Conservation (phyloP, 305 asterid species). For the Fraxinus nigra region DNA sequence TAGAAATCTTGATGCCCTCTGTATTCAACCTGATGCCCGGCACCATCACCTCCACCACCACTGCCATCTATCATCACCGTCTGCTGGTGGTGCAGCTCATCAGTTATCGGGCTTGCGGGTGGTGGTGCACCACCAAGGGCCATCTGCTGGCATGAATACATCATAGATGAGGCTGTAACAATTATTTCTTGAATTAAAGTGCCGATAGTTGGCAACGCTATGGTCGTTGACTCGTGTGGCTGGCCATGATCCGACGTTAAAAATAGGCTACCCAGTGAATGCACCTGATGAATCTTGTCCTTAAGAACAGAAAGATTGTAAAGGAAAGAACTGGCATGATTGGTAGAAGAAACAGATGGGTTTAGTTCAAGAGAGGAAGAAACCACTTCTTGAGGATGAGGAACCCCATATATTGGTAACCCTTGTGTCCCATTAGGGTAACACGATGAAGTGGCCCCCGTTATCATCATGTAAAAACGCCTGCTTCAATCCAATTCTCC, state of each 20-base stretch:
- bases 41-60: not conserved
- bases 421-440: slow-evolving; percentile 38
- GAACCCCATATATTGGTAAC: slow-evolving; percentile 28
- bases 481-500: not conserved
- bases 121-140: not conserved
- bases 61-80: not conserved
- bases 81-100: not conserved
- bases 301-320: slow-evolving; percentile 60
- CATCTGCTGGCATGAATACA: slow-evolving; percentile 38
- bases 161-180: slow-evolving; percentile 34
- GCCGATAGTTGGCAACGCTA: slow-evolving; percentile 30
- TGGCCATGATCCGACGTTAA: slow-evolving; percentile 31
- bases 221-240: slow-evolving; percentile 22
- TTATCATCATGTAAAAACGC: slow-evolving; percentile 35
- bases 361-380: slow-evolving; percentile 25
- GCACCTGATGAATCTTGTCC: slow-evolving; percentile 58
- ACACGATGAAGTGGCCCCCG: slow-evolving; percentile 32
- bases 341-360: slow-evolving; percentile 20
- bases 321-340: slow-evolving; percentile 40
- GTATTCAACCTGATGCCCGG: not conserved
- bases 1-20: slow-evolving; percentile 10
- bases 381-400: slow-evolving; percentile 22
- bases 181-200: slow-evolving; percentile 45
- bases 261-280: slow-evolving; percentile 49
- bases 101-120: not conserved